Base-by-base conservation (phyloP, 176 grass and related monocot genomes). In the Thinopyrum elongatum region DNA sequence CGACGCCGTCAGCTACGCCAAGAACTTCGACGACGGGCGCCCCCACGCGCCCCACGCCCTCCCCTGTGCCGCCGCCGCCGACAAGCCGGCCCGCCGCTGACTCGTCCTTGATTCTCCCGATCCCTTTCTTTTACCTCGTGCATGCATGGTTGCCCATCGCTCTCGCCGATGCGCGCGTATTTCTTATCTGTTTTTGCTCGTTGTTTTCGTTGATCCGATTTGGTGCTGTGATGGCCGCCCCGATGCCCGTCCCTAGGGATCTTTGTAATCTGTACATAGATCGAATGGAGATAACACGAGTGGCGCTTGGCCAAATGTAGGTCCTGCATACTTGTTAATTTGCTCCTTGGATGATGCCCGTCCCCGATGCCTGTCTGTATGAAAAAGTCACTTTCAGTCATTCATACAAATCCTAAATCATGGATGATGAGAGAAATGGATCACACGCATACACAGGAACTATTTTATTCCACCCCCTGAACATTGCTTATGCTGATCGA, bases 1-100 rank as follows among this genome's bases (percentile, higher is more conserved):
- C 83, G 94, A 99, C 77, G 88, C 88, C 9, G 97, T 60, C 73
- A 99, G 97, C 82, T 99, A 99, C 88, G 92, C 97, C 62, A 99
- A 99, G 80, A 99, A 96, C 79, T 99, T 99, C 55, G 97, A 99
- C 46, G 97, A 99, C 77, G 92, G 90, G 4, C 71, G 78, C 25
- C 28, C 65, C 82, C 86, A 84, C 36, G 76, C 74, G n/a, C 81
- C 53, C 73, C 35, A 58, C 31, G 62, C 27, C 68, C 59, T 12
- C 89, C 58, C 0, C 76, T 28, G 2, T 34, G 68, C 61, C 49
- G 89, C 61, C 46, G 89, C 75, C 36, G 51, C 19, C n/a, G 70
- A 84, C 31, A 70, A 84, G 70, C 30, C 39, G 77, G 74, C 39
- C 23, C 36, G 70, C 81, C 17, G 77, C 70, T 91, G 82, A 88